These are phyloP conservation scores for Biscutella laevigata DNA, from an alignment of 441 rosid species.

Conservation along the genomic window DNA sequence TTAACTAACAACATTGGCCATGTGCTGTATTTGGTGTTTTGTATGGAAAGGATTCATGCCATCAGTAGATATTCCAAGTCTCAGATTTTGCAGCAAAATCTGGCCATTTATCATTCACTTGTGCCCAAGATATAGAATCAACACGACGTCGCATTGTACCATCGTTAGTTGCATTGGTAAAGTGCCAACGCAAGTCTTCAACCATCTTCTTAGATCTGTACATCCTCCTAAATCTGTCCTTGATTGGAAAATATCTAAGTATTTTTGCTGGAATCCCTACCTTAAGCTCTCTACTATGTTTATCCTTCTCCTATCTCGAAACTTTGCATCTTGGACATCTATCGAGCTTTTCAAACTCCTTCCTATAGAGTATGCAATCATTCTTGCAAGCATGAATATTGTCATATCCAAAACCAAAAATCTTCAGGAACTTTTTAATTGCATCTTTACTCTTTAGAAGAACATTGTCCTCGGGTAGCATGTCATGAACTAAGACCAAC, in stretches of 20 bases:
- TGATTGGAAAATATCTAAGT: neutral
- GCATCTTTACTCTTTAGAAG: neutral
- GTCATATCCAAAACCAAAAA: neutral
- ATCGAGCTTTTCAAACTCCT: neutral
- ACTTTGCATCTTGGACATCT: neutral
- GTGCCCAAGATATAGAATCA: too few species aligned
- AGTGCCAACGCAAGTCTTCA: neutral
- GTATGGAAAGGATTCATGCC: too few species aligned
- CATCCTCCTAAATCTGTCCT: neutral
- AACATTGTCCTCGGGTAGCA: neutral
- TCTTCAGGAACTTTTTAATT: neutral
- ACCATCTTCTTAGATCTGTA: neutral
- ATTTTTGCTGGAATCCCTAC: neutral
- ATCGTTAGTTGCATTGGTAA: neutral
- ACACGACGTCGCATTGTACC: too few species aligned
- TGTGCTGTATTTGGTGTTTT: too few species aligned
- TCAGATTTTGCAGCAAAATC: too few species aligned
- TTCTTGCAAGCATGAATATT: neutral
- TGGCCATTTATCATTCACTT: too few species aligned
- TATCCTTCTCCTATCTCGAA: neutral
- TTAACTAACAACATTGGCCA: too few species aligned
- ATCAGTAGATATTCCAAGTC: too few species aligned
- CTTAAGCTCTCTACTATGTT: neutral
- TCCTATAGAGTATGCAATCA: constrained; percentile 2
- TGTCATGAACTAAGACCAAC: neutral